A percentile compares a stretch with the other conserved stretches of the same genome.
Evolutionary conservation across 352 stramenopile genomes (phyloP).

Genomic region (Phytophthora fragariae): DNA sequence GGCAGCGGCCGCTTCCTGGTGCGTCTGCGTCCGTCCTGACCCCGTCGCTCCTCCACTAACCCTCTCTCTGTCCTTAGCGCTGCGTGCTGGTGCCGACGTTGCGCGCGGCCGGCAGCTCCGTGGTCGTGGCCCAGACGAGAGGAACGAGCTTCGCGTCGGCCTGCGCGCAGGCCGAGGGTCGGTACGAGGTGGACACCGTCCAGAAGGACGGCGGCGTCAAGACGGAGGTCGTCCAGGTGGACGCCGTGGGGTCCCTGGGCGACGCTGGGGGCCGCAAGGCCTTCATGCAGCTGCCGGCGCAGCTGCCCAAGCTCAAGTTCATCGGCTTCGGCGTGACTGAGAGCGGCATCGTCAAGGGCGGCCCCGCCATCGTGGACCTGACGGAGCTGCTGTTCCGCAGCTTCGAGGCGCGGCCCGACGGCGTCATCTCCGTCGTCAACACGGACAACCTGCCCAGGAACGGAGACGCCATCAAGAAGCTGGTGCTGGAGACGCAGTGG

Average conservation of each 20-base stretch:
- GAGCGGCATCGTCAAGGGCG: slow-evolving; percentile 42
- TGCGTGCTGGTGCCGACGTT: slow-evolving; percentile 70
- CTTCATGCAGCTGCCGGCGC: slow-evolving; percentile 49
- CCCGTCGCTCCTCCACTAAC: not conserved
- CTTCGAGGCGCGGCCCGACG: slow-evolving; percentile 49
- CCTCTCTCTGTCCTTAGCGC: slow-evolving; percentile 37
- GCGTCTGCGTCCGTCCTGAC: slow-evolving; percentile 1
- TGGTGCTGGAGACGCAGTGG: slow-evolving; percentile 42
- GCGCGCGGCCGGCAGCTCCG: slow-evolving; percentile 40
- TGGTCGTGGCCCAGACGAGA: slow-evolving; percentile 72
- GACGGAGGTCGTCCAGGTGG: slow-evolving; percentile 47
- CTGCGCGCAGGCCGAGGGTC: slow-evolving; percentile 37
- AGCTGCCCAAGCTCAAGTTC: slow-evolving; percentile 51
- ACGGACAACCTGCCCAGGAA: slow-evolving; percentile 86
- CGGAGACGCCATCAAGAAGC: slow-evolving; percentile 62
- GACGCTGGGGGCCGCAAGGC: slow-evolving; percentile 35
- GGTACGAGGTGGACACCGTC: slow-evolving; percentile 78
- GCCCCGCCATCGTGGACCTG: slow-evolving; percentile 58
- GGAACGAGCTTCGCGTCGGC: slow-evolving; percentile 61
- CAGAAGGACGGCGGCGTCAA: slow-evolving; percentile 51
- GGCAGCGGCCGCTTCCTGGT: slow-evolving; percentile 80
- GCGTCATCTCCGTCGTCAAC: slow-evolving; percentile 75
- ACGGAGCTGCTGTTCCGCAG: slow-evolving; percentile 53
- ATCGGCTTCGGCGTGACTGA: slow-evolving; percentile 79
- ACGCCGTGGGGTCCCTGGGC: slow-evolving; percentile 53